A percentile compares a stretch with the other conserved stretches of the same genome.
Evolutionary conservation across 2,329 filamentous ascomycete genomes (phyloP).

Genomic region (Alternaria novae-zelandiae): DNA sequence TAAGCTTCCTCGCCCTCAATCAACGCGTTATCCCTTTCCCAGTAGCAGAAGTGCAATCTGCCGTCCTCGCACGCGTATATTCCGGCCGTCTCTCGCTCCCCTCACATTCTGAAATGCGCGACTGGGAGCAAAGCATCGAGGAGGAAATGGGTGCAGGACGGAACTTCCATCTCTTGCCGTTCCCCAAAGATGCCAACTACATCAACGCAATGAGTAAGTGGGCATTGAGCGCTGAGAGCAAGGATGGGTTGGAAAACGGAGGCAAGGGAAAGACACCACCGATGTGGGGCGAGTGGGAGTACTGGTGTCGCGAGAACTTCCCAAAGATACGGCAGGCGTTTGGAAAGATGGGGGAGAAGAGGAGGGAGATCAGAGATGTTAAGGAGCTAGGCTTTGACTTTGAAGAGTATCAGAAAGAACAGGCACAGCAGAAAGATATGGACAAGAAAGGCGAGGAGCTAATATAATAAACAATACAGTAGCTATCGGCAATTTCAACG

Average conservation of each 20-base stretch:
- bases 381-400: constrained; percentile 76
- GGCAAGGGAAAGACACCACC: constrained; percentile 70
- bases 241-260: constrained; percentile 50
- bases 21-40: constrained; percentile 91
- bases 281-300: constrained; percentile 72
- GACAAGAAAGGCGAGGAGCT: neutral
- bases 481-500: neutral
- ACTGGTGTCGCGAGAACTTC: constrained; percentile 75
- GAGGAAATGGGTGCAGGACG: constrained; percentile 55
- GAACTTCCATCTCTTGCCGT: constrained; percentile 62
- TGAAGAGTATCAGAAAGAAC: constrained; percentile 35
- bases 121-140: constrained; percentile 65
- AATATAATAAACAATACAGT: neutral
- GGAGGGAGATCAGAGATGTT: constrained; percentile 65
- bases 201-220: constrained; percentile 73
- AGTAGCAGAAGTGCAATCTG: constrained; percentile 77
- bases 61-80: constrained; percentile 78
- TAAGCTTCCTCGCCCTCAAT: constrained; percentile 77
- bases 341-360: constrained; percentile 65
- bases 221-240: constrained; percentile 55
- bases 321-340: constrained; percentile 75
- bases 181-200: constrained; percentile 70
- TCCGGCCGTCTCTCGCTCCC: constrained; percentile 73
- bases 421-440: neutral
- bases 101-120: constrained; percentile 65